Base-by-base conservation (phyloP, 208 protist species). In the Novymonas esmeraldas region DNA sequence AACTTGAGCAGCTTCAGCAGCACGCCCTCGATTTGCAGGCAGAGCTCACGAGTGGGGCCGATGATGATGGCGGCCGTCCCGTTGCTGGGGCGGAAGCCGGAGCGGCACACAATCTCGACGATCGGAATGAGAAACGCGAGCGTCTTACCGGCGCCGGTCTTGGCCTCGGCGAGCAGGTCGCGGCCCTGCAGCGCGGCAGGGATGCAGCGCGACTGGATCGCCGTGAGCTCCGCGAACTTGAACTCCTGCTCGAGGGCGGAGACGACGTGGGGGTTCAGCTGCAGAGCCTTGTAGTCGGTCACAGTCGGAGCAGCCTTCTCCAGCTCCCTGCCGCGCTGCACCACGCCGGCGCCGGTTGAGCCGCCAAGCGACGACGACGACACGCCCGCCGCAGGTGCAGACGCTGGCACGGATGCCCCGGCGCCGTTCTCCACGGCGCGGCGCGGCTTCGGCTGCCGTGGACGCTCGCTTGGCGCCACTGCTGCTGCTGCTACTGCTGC, bases 91-190 rank as follows among this genome's bases (percentile, higher is more conserved):
- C 91, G 93, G 68, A 99, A 99, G n/a, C 97, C 93, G 1, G 90
- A 76, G 46, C 91, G 91, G 51, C 87, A 85, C 63, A 99, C 95
- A 33, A 99, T 94, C 78, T 99, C 98, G 1, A 99, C 93, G 18
- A 97, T 96, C 14, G 99, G 99, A 46, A 99, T 97, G 16, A 99
- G 81, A 84, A 99, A 99, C 3, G 98, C 98, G 0, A 99, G 75
- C 44, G 99, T 99, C 84, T 99, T 99, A 34, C 98, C 98, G 20
- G 84, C 85, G 34, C 97, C 96, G 3, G 96, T 98, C 80, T 98
- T 97, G 9, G 96, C 95, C 86, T 98, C 92, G 0, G 90, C 97
- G 11, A 98, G 84, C 16, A 98, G 64, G 61, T 98, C 94, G 24
- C 84, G 78, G 1, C 96, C 94, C 45, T 80, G 70, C 34, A 99